Conservation (phyloP, 768 basidiomycete genomes). For the Macrocybe gigantea region DNA sequence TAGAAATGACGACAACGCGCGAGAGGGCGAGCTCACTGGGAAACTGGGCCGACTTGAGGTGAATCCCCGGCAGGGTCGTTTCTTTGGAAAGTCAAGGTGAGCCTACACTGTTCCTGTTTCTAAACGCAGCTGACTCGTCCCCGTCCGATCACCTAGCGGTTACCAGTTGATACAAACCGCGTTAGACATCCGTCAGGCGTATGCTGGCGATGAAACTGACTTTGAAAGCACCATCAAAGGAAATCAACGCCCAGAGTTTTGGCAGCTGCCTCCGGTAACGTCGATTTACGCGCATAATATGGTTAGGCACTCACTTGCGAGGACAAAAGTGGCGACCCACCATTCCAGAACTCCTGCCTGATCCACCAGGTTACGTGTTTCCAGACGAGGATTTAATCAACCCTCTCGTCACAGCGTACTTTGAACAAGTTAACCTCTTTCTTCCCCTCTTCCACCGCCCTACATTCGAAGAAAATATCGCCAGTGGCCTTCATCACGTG, state of each 20-base stretch:
- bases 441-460: slow-evolving; percentile 70
- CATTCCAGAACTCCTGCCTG: slow-evolving; percentile 16
- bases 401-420: slow-evolving; percentile 61
- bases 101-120: not conserved
- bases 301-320: not conserved
- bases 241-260: slow-evolving; percentile 40
- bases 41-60: slow-evolving; percentile 30
- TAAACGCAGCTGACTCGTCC: not conserved
- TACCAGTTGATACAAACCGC: slow-evolving; percentile 48
- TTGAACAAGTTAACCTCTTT: slow-evolving; percentile 45
- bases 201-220: slow-evolving; percentile 29
- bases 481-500: slow-evolving; percentile 42
- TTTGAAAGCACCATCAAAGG: slow-evolving; percentile 17
- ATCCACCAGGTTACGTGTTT: slow-evolving; percentile 29
- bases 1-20: slow-evolving; percentile 28
- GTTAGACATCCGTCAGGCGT: slow-evolving; percentile 48
- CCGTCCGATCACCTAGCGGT: slow-evolving; percentile 26
- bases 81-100: slow-evolving; percentile 45
- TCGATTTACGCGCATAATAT: too few species aligned
- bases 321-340: slow-evolving; percentile 25
- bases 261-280: slow-evolving; percentile 38
- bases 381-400: slow-evolving; percentile 49
- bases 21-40: slow-evolving; percentile 18
- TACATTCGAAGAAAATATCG: slow-evolving; percentile 52
- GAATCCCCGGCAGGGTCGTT: slow-evolving; percentile 32